Base-by-base conservation (phyloP, 306 rosid genomes). In the Oxytropis ochrocephala region DNA sequence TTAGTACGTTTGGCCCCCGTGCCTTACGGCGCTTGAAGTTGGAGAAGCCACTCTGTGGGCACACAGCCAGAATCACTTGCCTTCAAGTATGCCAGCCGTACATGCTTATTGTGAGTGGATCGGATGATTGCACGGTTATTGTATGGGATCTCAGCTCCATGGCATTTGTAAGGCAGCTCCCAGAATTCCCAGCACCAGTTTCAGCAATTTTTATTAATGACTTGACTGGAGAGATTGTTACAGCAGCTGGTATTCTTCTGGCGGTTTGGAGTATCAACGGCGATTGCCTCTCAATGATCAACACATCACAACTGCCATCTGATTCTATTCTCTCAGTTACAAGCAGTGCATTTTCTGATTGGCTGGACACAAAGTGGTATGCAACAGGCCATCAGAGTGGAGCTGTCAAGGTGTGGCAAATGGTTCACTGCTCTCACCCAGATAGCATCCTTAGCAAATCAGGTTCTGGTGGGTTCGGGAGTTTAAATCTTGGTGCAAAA, bases 311-410 rank as follows among this genome's bases (percentile, higher is more conserved):
- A 74, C 84, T 95, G 71, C 99, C 99, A 63, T 95, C 97, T 16
- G 99, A 95, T 82, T 91, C 89, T 64, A 91, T 95, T 82, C 96
- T 91, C 62, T 91, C 92, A 0, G 92, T 91, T 72, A 85, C 99
- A 29, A 91, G 91, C 65, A 79, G 96, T 82, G 81, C 91, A 35
- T 75, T 68, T 77, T 91, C 96, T 43, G 99, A 95, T 86, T 95
- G 99, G 99, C 83, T 69, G 80, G 96, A 91, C 69, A 87, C 90
- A 4, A 95, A 86, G 80, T 95, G 99, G 99, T 91, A 84, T 70
- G 99, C 86, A 69, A 95, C 97, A 7, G 99, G 99, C 70, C 99
- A 95, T 84, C 99, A 95, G 90, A 95, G 99, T 75, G 99, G 99
- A 67, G 89, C 99, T 17, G 85, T 95, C 60, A 95, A 95, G 85